Percentiles rank a stretch among this genome's conserved stretches.
Conservation (phyloP, 2,329 filamentous ascomycete genomes). For the Botrytis cinerea region DNA sequence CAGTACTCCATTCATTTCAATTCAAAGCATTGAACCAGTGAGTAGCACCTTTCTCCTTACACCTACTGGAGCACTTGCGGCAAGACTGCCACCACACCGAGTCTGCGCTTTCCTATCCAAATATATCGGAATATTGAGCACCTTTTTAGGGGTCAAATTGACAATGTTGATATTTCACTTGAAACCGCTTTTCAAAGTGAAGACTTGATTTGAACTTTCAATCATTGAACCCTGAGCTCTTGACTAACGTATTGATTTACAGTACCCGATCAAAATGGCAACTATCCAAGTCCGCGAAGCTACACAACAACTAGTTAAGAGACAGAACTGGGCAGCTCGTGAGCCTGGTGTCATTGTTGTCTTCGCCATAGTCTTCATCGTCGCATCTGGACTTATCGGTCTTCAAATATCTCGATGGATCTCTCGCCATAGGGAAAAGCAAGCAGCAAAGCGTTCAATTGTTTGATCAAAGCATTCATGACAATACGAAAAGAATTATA, state of each 20-base stretch:
- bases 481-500: neutral
- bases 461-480: constrained; percentile 4
- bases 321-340: constrained; percentile 56
- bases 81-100: neutral
- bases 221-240: neutral
- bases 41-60: neutral
- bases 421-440: constrained; percentile 33
- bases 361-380: constrained; percentile 60
- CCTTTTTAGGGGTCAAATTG: too few relatives aligned
- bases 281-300: constrained; percentile 28
- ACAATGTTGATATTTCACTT: neutral
- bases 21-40: neutral
- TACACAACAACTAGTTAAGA: constrained; percentile 51
- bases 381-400: constrained; percentile 51
- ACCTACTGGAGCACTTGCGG: neutral
- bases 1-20: neutral
- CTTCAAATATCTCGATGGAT: constrained; percentile 53
- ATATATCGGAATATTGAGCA: neutral
- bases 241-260: constrained; percentile 18
- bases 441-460: neutral
- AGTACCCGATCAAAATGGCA: constrained; percentile 30
- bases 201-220: neutral
- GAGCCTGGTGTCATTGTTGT: constrained; percentile 64
- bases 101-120: neutral
- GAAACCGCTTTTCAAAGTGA: neutral